A percentile compares a stretch with the other conserved stretches of the same genome.
Conservation (phyloP, 805 yeast species). For the Kurtzmaniella cleridarum region DNA sequence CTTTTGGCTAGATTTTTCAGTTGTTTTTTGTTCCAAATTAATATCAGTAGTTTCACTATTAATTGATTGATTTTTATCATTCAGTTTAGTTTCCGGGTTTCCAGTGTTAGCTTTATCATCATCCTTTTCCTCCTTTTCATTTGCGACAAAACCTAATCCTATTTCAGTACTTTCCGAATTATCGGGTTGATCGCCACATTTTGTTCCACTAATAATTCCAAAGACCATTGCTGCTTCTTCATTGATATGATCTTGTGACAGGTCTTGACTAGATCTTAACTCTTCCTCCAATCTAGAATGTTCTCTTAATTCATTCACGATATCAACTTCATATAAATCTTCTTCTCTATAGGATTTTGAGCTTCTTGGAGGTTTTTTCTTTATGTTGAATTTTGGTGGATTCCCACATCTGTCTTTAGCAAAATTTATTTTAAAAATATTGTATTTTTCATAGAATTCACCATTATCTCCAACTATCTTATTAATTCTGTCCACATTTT, state of each 20-base stretch:
- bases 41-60: background rate
- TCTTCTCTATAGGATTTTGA: constrained; percentile 10
- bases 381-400: constrained; percentile 50
- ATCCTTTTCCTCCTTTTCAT: background rate
- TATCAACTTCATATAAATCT: constrained; percentile 2
- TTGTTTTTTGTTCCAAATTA: no score
- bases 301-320: constrained; percentile 4
- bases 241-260: constrained; percentile 11
- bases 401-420: constrained; percentile 83
- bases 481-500: constrained; percentile 8
- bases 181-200: background rate
- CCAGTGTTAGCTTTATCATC: background rate
- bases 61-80: background rate
- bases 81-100: background rate
- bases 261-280: constrained; percentile 3
- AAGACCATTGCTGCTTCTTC: constrained; percentile 41
- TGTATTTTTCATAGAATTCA: constrained; percentile 39
- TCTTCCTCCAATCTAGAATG: background rate
- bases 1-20: background rate
- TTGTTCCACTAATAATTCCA: constrained; percentile 30
- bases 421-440: constrained; percentile 53
- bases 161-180: background rate
- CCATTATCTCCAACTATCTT: constrained; percentile 31
- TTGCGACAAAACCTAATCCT: background rate
- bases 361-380: constrained; percentile 34